These are phyloP conservation scores for Chalaropsis thielavioides DNA, from an alignment of 2,329 filamentous ascomycete species.

Conservation along the genomic window DNA sequence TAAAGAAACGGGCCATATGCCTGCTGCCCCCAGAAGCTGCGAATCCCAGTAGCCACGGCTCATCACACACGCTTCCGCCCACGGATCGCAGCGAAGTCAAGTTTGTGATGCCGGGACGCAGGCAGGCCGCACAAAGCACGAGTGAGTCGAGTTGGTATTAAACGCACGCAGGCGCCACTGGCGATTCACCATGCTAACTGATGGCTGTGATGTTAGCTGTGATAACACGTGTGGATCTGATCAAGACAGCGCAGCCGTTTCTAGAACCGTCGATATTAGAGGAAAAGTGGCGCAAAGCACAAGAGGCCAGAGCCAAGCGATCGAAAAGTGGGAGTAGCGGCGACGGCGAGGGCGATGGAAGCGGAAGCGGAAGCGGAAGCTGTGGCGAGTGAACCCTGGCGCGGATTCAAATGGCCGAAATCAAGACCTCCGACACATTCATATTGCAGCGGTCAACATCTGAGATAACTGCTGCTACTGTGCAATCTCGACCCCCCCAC, in stretches of 20 bases:
- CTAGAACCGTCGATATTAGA: slow-evolving; percentile 23
- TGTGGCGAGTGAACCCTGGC: not conserved
- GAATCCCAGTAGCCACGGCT: not conserved
- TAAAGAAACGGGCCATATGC: not conserved
- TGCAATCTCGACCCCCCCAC: no score
- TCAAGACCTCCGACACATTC: not conserved
- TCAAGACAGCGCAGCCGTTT: slow-evolving; percentile 24
- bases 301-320: not conserved
- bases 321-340: not conserved
- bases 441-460: not conserved
- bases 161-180: not conserved
- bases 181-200: not conserved
- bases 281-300: slow-evolving; percentile 18
- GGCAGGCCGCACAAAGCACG: not conserved
- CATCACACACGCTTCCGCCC: not conserved
- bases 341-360: not conserved
- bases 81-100: slow-evolving; percentile 7
- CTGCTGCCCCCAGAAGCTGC: not conserved
- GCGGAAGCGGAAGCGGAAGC: not conserved
- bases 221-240: not conserved
- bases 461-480: not conserved
- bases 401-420: no score
- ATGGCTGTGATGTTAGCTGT: not conserved
- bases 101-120: slow-evolving; percentile 15
- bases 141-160: not conserved